Evolutionary conservation across 1,284 basidiomycete species (phyloP).

Genomic region (Dichomitus squalens): DNA sequence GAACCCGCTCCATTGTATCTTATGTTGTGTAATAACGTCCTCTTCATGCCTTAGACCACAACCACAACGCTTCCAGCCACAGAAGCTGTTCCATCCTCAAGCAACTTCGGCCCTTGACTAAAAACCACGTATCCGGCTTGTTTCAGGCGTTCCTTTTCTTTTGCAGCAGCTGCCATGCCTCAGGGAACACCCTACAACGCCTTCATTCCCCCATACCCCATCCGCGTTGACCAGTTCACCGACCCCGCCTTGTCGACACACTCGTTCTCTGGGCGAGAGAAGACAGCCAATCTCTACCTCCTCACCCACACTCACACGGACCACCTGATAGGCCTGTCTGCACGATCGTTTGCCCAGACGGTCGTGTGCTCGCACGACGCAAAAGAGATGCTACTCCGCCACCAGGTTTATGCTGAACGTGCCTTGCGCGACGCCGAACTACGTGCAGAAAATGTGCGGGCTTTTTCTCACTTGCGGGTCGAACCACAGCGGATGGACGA

Average conservation of each 20-base stretch:
- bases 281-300: constrained; percentile 65
- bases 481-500: constrained; percentile 49
- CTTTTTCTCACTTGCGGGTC: constrained; percentile 70
- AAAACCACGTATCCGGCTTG: too few species aligned
- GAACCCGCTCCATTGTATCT: too few species aligned
- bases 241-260: constrained; percentile 32
- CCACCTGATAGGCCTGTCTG: constrained; percentile 70
- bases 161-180: constrained; percentile 50
- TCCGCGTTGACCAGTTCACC: constrained; percentile 81
- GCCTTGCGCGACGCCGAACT: constrained; percentile 53
- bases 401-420: constrained; percentile 72
- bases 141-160: not conserved
- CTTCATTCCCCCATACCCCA: constrained; percentile 70
- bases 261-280: constrained; percentile 27
- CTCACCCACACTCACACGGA: constrained; percentile 87
- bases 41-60: not conserved
- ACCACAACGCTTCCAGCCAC: too few species aligned
- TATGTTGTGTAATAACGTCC: too few species aligned
- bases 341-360: constrained; percentile 66
- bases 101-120: too few species aligned
- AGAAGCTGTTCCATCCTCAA: not conserved
- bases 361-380: constrained; percentile 81
- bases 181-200: constrained; percentile 69
- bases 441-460: constrained; percentile 56
- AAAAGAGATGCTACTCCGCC: constrained; percentile 79